Base-by-base conservation (phyloP, 1,284 basidiomycete species). In the Ganoderma resinaceum region DNA sequence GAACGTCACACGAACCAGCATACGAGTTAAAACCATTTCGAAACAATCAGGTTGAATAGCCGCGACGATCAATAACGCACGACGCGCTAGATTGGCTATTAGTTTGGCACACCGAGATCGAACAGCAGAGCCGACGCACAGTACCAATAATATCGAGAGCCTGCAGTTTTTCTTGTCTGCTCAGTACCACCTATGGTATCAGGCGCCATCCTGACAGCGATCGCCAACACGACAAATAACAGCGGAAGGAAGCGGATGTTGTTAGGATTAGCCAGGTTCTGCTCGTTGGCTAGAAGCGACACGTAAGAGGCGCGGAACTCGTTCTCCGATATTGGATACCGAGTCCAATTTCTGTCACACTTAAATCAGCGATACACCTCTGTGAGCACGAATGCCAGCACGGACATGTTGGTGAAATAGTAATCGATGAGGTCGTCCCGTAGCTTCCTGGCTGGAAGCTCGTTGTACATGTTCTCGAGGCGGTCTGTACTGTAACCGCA, bases 141-240 rank as follows among this genome's bases (percentile, higher is more conserved):
- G 68, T 94, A 95, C 95, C 95, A 97, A 77, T 97, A 97, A 82
- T 95, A 96, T 69, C 95, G 86, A 68, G 95, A 81, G 59, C 95
- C 95, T 3, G 92, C 95, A 29, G 95, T 82, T 76, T 92, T 86
- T 68, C 93, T 85, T 43, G 85, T 89, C 61, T 90, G 86, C 66
- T 91, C 87, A 78, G 95, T 93, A 1, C 95, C 95, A 26, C 86
- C 93, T 75, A 95, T 90, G 74, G 89, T 85, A 74, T 96, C 95
- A 0, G 96, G 95, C 6, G 95, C 93, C 20, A 96, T 83, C 67
- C 95, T 85, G 26, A 93, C 93, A 29, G 96, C 88, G 66, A 96
- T 95, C 7, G 97, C 96, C n/a, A 98, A 85, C 4, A 98, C 93
- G 55, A 97, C 95, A 78, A 97, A 98, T 31, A 98, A 85, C 23